Percentiles rank a stretch among this genome's conserved stretches.
Evolutionary conservation across 202 grass and related monocot genomes (phyloP).

Genomic region (Carex sylvatica): DNA sequence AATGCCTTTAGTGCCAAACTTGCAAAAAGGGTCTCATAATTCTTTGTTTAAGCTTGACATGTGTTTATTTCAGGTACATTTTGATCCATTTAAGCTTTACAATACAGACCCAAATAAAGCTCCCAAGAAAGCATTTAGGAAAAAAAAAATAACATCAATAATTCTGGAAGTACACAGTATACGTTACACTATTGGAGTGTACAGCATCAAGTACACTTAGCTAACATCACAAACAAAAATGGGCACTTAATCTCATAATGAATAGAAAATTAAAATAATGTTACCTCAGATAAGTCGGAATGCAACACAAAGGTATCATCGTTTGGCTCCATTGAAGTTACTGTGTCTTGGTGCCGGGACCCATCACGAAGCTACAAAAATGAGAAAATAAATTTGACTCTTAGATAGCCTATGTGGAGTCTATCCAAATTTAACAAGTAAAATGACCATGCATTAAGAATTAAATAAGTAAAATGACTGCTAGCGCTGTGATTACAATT

Average conservation of each 20-base stretch:
- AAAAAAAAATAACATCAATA: slow-evolving; percentile 3
- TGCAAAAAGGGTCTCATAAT: neutral
- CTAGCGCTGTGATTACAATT: neutral
- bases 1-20: neutral
- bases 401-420: slow-evolving; percentile 4
- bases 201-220: neutral
- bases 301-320: slow-evolving; percentile 74
- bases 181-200: neutral
- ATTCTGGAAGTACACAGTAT: neutral
- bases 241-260: neutral
- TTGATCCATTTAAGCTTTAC: neutral
- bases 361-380: slow-evolving; percentile 81
- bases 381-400: slow-evolving; percentile 27
- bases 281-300: slow-evolving; percentile 72
- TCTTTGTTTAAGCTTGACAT: neutral
- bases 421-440: neutral
- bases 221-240: neutral
- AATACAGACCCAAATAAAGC: neutral
- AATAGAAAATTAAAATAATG: neutral
- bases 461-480: neutral
- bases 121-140: neutral
- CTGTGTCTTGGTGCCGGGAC: slow-evolving; percentile 79
- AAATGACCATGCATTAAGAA: neutral
- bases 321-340: slow-evolving; percentile 98
- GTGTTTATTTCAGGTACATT: neutral